Evolutionary conservation across 139 green algal species (phyloP), one percentile per base, ranked within the genome.

Genomic region (Chlamydomonas eustigma): DNA sequence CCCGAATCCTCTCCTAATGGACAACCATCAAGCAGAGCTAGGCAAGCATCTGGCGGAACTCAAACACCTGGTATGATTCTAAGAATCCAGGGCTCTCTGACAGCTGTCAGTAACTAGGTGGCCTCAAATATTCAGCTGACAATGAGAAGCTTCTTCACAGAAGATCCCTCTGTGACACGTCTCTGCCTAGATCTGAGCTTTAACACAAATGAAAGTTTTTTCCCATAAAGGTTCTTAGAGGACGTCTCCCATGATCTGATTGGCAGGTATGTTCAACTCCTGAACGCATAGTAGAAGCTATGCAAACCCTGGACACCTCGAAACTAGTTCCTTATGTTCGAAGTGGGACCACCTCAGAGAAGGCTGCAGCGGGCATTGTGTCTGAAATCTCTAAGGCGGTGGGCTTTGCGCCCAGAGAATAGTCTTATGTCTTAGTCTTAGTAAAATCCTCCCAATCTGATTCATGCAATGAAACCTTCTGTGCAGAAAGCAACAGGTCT

Each of bases 1-100:
- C 51, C 91, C 92, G 68, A 97, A 97, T 70, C 76, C 88, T 2
- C 50, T 87, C 37, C 83, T 97, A 18, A 97, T 97, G 92, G 89
- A 91, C 84, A 92, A 96, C 81, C 92, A 96, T 76, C 92, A 96
- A 82, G 88, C 77, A 37, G 81, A 93, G 77, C 82, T 93, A 36
- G 91, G 85, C 2, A 68, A 83, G 50, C 81, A 93, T 70, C 80
- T 96, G 44, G 85, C 86, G 39, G 68, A 32, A 18, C 67, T 85
- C 66, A 67, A 83, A 0, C 76, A 91, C 76, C 73, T 89, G 77
- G 64, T 88, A 39, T 71, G 83, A 31, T 31, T 68, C 4, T 37
- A 22, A 12, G 44, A 12, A 58, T 58, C 12, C 22, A 22, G 44
- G 44, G 44, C n/a, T n/a, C n/a, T n/a, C n/a, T n/a, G n/a, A n/a